These are phyloP conservation scores for Recurvomyces mirabilis DNA, from an alignment of 495 filamentous ascomycete species.

Conservation along the genomic window DNA sequence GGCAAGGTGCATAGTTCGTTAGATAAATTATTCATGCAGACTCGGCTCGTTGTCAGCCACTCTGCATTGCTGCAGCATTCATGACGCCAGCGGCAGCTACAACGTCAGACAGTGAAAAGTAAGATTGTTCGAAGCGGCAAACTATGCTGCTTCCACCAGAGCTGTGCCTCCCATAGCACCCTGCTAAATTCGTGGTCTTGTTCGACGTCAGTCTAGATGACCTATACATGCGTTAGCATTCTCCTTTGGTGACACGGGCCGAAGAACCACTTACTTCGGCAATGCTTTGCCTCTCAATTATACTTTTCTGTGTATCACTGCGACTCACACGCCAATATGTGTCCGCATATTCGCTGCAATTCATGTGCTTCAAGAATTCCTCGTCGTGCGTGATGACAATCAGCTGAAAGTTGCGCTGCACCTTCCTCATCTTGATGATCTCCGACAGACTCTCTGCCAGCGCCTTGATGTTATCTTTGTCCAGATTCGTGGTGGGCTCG, in stretches of 20 bases:
- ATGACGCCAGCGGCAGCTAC: no score
- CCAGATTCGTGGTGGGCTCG: slow-evolving; percentile 95
- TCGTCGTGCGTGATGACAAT: slow-evolving; percentile 99
- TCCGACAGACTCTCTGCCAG: slow-evolving; percentile 73
- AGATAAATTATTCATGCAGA: no score
- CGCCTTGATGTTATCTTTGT: slow-evolving; percentile 83
- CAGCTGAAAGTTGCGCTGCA: slow-evolving; percentile 90
- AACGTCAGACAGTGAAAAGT: no score
- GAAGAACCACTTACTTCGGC: slow-evolving; percentile 35
- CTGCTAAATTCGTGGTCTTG: no score
- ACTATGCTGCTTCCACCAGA: no score
- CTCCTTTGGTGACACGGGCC: neutral
- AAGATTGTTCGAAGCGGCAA: no score
- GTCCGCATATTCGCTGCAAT: slow-evolving; percentile 87
- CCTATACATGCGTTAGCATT: slow-evolving; percentile 1
- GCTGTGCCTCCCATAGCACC: no score
- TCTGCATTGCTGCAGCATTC: no score
- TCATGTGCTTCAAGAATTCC: slow-evolving; percentile 88
- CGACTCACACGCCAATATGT: slow-evolving; percentile 77
- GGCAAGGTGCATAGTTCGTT: no score
- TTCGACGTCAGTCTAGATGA: no score
- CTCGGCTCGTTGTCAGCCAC: no score
- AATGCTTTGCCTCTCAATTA: slow-evolving; percentile 65
- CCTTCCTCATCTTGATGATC: slow-evolving; percentile 73
- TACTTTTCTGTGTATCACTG: slow-evolving; percentile 75